Percentiles rank a stretch among this genome's conserved stretches.
Conservation (phyloP, 208 protist species). For the Crithidia expoeki region DNA sequence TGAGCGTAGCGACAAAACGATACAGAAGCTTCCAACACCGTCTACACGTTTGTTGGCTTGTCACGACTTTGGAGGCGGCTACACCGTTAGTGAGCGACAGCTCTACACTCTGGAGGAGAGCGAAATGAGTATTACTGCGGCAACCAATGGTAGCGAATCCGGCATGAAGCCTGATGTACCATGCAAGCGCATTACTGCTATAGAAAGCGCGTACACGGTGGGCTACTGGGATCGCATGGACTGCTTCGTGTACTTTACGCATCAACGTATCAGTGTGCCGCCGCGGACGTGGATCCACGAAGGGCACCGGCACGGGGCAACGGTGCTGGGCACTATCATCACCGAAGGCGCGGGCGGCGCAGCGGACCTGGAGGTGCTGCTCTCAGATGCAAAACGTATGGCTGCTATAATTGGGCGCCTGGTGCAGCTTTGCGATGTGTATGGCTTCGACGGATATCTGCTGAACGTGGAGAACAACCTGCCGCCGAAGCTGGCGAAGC, state of each 20-base stretch:
- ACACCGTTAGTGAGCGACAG: constrained; percentile 47
- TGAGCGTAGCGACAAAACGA: too few species aligned
- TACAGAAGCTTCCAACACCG: too few species aligned
- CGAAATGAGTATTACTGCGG: neutral
- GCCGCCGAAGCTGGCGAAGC: constrained; percentile 40
- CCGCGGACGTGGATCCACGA: constrained; percentile 80
- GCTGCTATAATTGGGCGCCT: constrained; percentile 53
- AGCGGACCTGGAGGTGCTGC: constrained; percentile 37
- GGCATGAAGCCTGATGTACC: neutral
- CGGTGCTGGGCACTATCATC: constrained; percentile 86
- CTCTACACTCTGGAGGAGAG: constrained; percentile 36
- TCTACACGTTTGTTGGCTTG: constrained; percentile 62
- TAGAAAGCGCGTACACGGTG: constrained; percentile 59
- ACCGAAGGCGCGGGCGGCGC: constrained; percentile 62
- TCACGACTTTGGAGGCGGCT: constrained; percentile 84
- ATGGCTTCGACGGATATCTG: constrained; percentile 93
- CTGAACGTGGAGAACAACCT: constrained; percentile 88
- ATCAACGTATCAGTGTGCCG: constrained; percentile 82
- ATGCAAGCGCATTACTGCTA: neutral
- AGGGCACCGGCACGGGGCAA: constrained; percentile 82
- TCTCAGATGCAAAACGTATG: constrained; percentile 52
- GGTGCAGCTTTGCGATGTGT: constrained; percentile 56
- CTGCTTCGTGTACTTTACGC: constrained; percentile 91
- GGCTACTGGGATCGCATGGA: constrained; percentile 78
- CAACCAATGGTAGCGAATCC: neutral